Conservation (phyloP, 78 protist species). For the Isochrysis galbana region DNA sequence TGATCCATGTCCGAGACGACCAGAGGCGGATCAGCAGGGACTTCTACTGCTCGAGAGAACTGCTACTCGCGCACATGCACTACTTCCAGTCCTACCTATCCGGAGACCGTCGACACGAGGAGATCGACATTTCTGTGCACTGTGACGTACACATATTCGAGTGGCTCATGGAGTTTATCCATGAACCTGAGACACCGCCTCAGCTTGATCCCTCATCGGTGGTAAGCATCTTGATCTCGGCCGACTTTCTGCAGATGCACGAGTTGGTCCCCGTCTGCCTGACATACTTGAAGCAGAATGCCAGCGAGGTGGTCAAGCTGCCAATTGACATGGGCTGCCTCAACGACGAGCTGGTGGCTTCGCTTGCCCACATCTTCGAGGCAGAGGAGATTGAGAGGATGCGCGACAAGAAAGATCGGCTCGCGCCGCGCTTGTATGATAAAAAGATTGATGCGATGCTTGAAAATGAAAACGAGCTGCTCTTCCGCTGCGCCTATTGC, state of each 20-base stretch:
- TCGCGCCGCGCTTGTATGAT: not conserved
- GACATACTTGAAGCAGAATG: not conserved
- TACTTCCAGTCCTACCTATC: conserved; percentile 3
- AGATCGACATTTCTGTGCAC: conserved; percentile 43
- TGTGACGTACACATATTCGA: conserved; percentile 46
- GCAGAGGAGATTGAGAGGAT: not conserved
- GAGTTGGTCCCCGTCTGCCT: not conserved
- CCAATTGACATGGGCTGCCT: conserved; percentile 43
- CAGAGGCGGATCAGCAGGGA: not conserved
- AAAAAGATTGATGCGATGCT: not conserved
- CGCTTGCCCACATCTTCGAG: not conserved
- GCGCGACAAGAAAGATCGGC: not conserved
- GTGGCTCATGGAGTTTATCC: not conserved
- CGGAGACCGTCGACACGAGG: not conserved
- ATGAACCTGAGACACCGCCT: not conserved
- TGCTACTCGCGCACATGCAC: conserved; percentile 6
- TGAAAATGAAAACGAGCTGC: not conserved
- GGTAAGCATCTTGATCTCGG: conserved; percentile 31
- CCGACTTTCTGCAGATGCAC: conserved; percentile 43
- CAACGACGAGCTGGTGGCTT: not conserved
- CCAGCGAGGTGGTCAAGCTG: not conserved
- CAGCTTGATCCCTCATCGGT: not conserved
- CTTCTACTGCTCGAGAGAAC: not conserved
- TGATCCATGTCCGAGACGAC: conserved; percentile 47
- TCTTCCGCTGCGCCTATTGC: conserved; percentile 3